phyloP scores from a whole-genome alignment of 176 grass and related monocot genomes.

The Oryza rufipogon region DNA sequence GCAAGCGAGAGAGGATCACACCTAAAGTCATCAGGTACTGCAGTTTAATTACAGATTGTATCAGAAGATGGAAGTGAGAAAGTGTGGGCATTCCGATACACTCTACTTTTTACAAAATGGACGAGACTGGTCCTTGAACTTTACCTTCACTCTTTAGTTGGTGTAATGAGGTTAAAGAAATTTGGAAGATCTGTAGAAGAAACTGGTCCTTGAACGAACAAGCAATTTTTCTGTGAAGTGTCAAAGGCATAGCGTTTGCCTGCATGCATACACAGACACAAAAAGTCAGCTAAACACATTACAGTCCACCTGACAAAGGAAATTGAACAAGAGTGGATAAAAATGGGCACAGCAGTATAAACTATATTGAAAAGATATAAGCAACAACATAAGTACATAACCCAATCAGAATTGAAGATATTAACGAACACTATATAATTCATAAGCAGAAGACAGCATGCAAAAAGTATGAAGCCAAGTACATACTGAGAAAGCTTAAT shows the following conservation, averaged over 20 bases:
- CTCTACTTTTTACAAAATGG: conserved; percentile 26
- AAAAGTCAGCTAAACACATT: conserved; percentile 3
- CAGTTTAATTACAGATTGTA: conserved; percentile 40
- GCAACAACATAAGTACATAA: neutral
- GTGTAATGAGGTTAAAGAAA: conserved; percentile 90
- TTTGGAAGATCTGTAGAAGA: conserved; percentile 96
- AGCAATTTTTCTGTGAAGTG: conserved; percentile 77
- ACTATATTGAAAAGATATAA: conserved; percentile 27
- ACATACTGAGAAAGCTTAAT: conserved; percentile 26
- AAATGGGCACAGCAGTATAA: conserved; percentile 1
- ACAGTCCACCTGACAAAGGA: neutral
- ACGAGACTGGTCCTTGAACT: conserved; percentile 69
- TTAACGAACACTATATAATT: neutral
- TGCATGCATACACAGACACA: conserved; percentile 50
- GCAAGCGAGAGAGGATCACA: conserved; percentile 83
- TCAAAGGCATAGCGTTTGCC: conserved; percentile 71
- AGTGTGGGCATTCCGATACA: conserved; percentile 36
- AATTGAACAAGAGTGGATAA: neutral
- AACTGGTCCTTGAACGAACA: conserved; percentile 92
- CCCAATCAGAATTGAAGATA: neutral
- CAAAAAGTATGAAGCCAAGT: conserved; percentile 30
- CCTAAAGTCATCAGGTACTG: conserved; percentile 76
- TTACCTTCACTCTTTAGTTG: conserved; percentile 89
- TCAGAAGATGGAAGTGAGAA: conserved; percentile 30
- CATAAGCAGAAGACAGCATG: conserved; percentile 18